phyloP scores from a whole-genome alignment of 352 stramenopile species.

The Aphanomyces stellatus region DNA sequence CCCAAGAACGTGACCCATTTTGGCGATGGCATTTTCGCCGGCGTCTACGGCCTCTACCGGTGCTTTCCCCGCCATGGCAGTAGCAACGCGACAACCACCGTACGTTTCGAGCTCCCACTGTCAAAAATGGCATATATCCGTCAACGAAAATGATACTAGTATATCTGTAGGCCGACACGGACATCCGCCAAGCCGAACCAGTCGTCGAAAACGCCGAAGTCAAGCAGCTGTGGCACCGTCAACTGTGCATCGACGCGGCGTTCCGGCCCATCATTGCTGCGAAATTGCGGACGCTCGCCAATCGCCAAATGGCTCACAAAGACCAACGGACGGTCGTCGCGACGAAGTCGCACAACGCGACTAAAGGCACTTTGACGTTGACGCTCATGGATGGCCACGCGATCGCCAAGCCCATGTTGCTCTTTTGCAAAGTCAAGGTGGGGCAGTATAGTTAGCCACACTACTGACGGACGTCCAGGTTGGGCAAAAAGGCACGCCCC shows the following conservation, averaged over 20 bases:
- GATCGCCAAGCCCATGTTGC: not conserved
- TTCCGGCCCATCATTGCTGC: conserved; percentile 10
- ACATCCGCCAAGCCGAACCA: not conserved
- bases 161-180: no score
- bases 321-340: not conserved
- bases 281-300: conserved; percentile 3
- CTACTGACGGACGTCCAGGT: not conserved
- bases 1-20: conserved; percentile 9
- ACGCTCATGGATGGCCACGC: not conserved
- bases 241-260: conserved; percentile 19
- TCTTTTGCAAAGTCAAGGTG: conserved; percentile 18
- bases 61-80: not conserved
- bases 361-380: conserved; percentile 11
- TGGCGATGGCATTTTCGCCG: conserved; percentile 17
- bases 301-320: conserved; percentile 2
- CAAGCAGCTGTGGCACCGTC: conserved; percentile 11
- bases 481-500: conserved; percentile 8
- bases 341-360: conserved; percentile 7
- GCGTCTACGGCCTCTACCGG: conserved; percentile 7
- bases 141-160: no score
- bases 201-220: not conserved
- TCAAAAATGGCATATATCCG: no score
- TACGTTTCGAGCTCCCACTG: no score
- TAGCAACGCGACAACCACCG: not conserved
- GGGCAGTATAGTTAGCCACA: not conserved